These are phyloP conservation scores for Cryptococcus depauperatus DNA, from an alignment of 1,284 basidiomycete species.

Conservation along the genomic window DNA sequence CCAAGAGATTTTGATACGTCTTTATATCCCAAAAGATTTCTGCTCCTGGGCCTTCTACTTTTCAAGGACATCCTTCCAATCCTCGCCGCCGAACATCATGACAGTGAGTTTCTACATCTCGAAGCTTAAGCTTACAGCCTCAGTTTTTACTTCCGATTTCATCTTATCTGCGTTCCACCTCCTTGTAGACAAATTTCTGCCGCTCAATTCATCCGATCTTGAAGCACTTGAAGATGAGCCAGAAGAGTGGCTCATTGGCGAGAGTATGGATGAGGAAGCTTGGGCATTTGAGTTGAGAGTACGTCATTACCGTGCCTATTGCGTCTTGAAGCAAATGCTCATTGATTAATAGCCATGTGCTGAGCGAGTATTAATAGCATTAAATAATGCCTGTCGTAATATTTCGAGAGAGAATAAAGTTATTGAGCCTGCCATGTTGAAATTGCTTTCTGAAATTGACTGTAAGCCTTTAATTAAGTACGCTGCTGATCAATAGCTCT, in stretches of 20 bases:
- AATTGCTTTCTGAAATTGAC: slow-evolving; percentile 53
- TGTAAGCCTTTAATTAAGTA: slow-evolving; percentile 44
- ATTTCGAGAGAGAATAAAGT: slow-evolving; percentile 45
- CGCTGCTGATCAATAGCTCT: slow-evolving; percentile 20
- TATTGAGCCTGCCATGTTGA: slow-evolving; percentile 62
- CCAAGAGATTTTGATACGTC: slow-evolving; percentile 27
- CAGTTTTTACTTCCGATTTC: slow-evolving; percentile 65
- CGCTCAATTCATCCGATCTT: slow-evolving; percentile 66
- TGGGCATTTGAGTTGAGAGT: slow-evolving; percentile 85
- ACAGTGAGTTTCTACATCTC: slow-evolving; percentile 24
- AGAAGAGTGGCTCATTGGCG: slow-evolving; percentile 79
- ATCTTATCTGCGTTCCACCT: slow-evolving; percentile 69
- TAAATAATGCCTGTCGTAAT: slow-evolving; percentile 64
- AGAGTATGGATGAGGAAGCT: slow-evolving; percentile 70
- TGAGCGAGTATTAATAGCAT: slow-evolving; percentile 72
- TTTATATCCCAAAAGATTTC: slow-evolving; percentile 50
- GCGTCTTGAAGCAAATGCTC: slow-evolving; percentile 1
- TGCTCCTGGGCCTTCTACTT: slow-evolving; percentile 77
- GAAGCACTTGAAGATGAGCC: slow-evolving; percentile 73
- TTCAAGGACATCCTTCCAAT: slow-evolving; percentile 62
- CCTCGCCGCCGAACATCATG: slow-evolving; percentile 35
- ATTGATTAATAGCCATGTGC: slow-evolving; percentile 57
- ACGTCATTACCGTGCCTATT: slow-evolving; percentile 32
- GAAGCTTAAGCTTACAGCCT: not conserved
- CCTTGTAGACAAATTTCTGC: slow-evolving; percentile 72